These are phyloP conservation scores for Candida parachauliodes DNA, from an alignment of 805 yeast species.

Conservation along the genomic window DNA sequence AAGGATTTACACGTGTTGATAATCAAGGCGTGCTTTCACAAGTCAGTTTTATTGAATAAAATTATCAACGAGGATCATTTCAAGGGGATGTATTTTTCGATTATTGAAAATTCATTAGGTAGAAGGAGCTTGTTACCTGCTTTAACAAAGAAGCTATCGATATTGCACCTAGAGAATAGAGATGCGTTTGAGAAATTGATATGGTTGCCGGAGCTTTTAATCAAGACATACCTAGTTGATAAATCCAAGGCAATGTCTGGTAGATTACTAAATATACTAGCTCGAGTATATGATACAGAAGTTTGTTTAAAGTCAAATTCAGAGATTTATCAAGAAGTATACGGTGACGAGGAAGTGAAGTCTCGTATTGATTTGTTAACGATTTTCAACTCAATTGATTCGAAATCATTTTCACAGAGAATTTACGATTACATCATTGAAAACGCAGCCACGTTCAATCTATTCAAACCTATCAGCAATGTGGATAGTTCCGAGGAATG, in stretches of 20 bases:
- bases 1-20: slow-evolving; percentile 56
- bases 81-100: slow-evolving; percentile 33
- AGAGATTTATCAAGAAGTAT: slow-evolving; percentile 42
- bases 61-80: slow-evolving; percentile 22
- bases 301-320: slow-evolving; percentile 15
- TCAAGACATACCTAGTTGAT: slow-evolving; percentile 40
- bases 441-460: slow-evolving; percentile 33
- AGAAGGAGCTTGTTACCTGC: slow-evolving; percentile 69
- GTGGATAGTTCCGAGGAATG: slow-evolving; percentile 71
- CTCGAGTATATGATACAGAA: slow-evolving; percentile 45
- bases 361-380: slow-evolving; percentile 50
- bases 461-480: slow-evolving; percentile 49
- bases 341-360: slow-evolving; percentile 58
- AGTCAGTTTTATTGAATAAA: slow-evolving; percentile 28
- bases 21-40: slow-evolving; percentile 48
- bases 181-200: slow-evolving; percentile 33
- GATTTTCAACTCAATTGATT: slow-evolving; percentile 34
- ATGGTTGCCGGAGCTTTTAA: slow-evolving; percentile 54
- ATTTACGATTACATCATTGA: slow-evolving; percentile 36
- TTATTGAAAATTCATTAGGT: slow-evolving; percentile 49
- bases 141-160: slow-evolving; percentile 44
- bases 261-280: slow-evolving; percentile 56
- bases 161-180: slow-evolving; percentile 35
- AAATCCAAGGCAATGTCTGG: slow-evolving; percentile 59
- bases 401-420: slow-evolving; percentile 22